Evolutionary conservation across 2,329 filamentous ascomycete species (phyloP).

Genomic region (Colletotrichum australisinense): DNA sequence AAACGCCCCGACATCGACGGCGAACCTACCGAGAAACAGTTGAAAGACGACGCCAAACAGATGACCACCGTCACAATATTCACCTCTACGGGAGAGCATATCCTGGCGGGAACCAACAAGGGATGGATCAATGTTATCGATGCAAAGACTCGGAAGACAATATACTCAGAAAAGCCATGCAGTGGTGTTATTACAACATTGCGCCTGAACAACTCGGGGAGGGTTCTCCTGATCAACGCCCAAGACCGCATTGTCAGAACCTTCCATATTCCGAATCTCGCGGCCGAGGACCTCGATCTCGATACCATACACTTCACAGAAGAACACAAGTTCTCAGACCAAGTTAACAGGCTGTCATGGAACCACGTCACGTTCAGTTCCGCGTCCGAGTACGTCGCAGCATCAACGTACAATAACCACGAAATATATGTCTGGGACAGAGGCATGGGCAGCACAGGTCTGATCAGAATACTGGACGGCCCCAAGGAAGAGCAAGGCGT

Average conservation of each 20-base stretch:
- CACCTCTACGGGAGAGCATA: constrained; percentile 85
- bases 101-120: constrained; percentile 93
- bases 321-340: constrained; percentile 98
- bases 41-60: constrained; percentile 92
- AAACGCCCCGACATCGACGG: constrained; percentile 77
- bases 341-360: constrained; percentile 95
- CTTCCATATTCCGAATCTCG: constrained; percentile 85
- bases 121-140: constrained; percentile 97
- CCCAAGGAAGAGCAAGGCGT: constrained; percentile 96
- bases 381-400: constrained; percentile 94
- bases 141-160: constrained; percentile 80
- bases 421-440: constrained; percentile 99
- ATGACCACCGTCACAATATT: constrained; percentile 94
- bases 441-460: constrained; percentile 77
- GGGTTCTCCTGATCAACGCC: constrained; percentile 90
- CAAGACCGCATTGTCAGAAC: constrained; percentile 96
- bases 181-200: constrained; percentile 89
- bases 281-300: constrained; percentile 76
- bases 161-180: constrained; percentile 91
- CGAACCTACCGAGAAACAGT: constrained; percentile 85
- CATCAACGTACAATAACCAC: constrained; percentile 97
- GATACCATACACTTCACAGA: constrained; percentile 90
- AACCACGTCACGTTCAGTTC: constrained; percentile 97
- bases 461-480: constrained; percentile 96
- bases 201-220: constrained; percentile 84